These are phyloP conservation scores for Mallotus nudiflorus DNA, from an alignment of 345 rosid genomes.

Conservation along the genomic window DNA sequence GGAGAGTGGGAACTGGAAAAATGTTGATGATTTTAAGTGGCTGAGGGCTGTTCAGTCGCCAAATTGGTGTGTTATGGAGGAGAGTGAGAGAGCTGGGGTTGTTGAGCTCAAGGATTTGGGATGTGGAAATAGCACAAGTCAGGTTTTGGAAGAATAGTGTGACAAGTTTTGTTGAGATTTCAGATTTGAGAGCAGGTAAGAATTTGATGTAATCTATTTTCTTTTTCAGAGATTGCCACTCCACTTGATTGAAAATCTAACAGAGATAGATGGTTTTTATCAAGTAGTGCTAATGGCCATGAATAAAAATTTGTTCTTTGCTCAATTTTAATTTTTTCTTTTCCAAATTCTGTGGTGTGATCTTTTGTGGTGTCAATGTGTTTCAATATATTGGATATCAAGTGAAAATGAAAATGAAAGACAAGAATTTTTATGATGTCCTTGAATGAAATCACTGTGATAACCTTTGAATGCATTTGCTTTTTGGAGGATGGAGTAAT, in stretches of 20 bases:
- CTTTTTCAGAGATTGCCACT: too few relatives aligned
- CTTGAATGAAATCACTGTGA: too few relatives aligned
- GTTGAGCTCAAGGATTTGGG: slow-evolving; percentile 29
- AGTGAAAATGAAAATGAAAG: neutral
- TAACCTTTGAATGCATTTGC: neutral
- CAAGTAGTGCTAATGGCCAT: too few relatives aligned
- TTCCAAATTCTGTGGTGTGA: neutral
- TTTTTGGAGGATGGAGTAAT: neutral
- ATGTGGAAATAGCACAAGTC: neutral
- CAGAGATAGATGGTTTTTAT: too few relatives aligned
- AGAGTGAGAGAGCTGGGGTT: slow-evolving; percentile 45
- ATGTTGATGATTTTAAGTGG: slow-evolving; percentile 94
- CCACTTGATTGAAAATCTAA: too few relatives aligned
- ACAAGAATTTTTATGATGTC: neutral
- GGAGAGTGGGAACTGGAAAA: slow-evolving; percentile 68
- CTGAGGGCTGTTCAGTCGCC: slow-evolving; percentile 77
- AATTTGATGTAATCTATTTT: too few relatives aligned
- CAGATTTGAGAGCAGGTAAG: slow-evolving; percentile 4
- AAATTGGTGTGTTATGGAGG: slow-evolving; percentile 74
- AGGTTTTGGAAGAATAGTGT: neutral
- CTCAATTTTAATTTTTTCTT: neutral
- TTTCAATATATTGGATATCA: neutral
- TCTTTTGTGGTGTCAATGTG: neutral
- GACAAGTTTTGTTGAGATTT: neutral
- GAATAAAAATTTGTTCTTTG: too few relatives aligned